Base-by-base conservation (phyloP, 768 basidiomycete species). In the Boletales sp. region DNA sequence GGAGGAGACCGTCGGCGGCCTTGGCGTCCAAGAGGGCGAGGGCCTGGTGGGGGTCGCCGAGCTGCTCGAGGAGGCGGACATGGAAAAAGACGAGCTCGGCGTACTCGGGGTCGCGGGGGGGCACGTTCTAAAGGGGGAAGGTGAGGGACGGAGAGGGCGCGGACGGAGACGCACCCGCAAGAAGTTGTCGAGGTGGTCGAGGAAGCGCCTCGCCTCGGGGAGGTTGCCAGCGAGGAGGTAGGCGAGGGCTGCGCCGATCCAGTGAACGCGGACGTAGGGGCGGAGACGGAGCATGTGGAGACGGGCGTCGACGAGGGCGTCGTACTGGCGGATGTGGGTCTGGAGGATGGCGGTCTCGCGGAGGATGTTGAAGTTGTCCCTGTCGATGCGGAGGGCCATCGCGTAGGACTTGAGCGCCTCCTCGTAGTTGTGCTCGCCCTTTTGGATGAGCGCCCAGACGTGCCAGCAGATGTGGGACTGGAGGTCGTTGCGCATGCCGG, bases 391-490 rank as follows among this genome's bases (percentile, higher is more conserved):
- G 56, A 94, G 73, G 3, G 94, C 95, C 72, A 91, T 88, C 2
- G 79, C 82, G 68, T 97, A 98, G 21, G 93, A 94, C 61, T 93
- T 90, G 60, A 92, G 76, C 1, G 97, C 94, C 61, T 94, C 93
- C 56, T 91, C 90, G 60, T 92, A 97, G 63, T 95, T 92, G 69
- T 89, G 94, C 66, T 97, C 90, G 9, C 86, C 87, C 68, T 95
- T 92, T 67, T 94, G 89, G 18, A 97, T 83, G 61, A 99, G 86
- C 24, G 93, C 97, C 65, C 92, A 89, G 56, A 98, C 95, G 69
- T 99, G 97, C 94, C 97, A 98, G 64, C 86, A 87, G 64, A 99
- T 97, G 62, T 97, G 94, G 17, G 91, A 94, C 30, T 81, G 85
- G 47, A 90, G 71, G 69, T 94, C 90, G 41, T 84, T 75, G 38